Evolutionary conservation across 257 asterid genomes (phyloP), one percentile per base, ranked within the genome.

Genomic region (Forsythia suspensa): DNA sequence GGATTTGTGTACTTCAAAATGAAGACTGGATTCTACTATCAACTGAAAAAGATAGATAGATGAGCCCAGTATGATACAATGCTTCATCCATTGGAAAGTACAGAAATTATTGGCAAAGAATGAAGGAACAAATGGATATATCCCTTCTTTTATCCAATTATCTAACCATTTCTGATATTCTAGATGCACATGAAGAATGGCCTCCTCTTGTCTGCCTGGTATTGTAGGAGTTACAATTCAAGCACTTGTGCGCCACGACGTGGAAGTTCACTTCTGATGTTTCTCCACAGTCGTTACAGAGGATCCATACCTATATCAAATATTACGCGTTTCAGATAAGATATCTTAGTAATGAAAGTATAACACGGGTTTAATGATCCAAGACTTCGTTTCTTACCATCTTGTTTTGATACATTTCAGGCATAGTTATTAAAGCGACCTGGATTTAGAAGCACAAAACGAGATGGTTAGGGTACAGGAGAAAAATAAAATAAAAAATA

Each of bases 211-310:
- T 91, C 85, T 88, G 92, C 85, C 80, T 86, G 2, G 97, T 91
- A 77, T 90, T 91, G 78, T 91, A 91, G 11, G 97, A 91, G 48
- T 81, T 84, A 89, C 97, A 91, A 24, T 77, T 80, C 40, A 82
- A 70, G 81, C 97, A 91, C 74, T 90, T 91, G 76, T 79, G 88
- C 18, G 84, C 97, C 78, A 88, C 79, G 6, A 91, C 16, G 65
- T 91, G 92, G 57, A 84, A 90, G 76, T 84, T 85, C 52, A 91
- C 95, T 86, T 88, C 92, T 0, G 91, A 86, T n/a, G 83, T 90
- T 59, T 84, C 89, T 7, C 91, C 87, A 63, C 97, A 91, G 80
- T 91, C 97, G 37, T 91, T 91, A 81, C 95, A 91, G 0, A 91
- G 90, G 40, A 90, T 91, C 97, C 97, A 91, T 0, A 91, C 92